Evolutionary conservation across 352 stramenopile species (phyloP).

Genomic region (Blastocystis sp.): DNA sequence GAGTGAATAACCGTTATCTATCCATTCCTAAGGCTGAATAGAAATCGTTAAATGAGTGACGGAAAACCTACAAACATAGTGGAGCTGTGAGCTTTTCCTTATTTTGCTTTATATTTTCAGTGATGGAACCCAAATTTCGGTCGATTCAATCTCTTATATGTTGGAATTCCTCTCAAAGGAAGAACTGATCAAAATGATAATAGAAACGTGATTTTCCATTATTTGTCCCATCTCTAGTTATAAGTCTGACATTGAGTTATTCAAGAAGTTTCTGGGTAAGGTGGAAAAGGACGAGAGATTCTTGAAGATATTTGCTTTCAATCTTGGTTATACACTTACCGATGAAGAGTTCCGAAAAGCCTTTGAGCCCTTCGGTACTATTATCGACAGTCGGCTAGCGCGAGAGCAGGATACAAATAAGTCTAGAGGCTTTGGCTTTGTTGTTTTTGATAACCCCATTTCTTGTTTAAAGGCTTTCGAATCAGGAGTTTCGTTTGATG

Average conservation of each 20-base stretch:
- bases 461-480: neutral
- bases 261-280: slow-evolving; percentile 14
- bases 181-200: neutral
- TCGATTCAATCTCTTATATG: neutral
- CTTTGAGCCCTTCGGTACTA: slow-evolving; percentile 5
- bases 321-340: neutral
- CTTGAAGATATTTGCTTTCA: slow-evolving; percentile 22
- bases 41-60: neutral
- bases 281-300: neutral
- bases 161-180: neutral
- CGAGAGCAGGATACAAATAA: neutral
- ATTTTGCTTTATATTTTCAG: neutral
- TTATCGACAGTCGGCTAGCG: neutral
- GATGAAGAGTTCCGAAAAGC: neutral
- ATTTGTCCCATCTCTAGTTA: slow-evolving; percentile 5
- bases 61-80: neutral
- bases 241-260: neutral
- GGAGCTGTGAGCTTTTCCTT: neutral
- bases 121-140: neutral
- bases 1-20: neutral
- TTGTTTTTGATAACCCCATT: slow-evolving; percentile 3
- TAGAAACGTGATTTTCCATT: neutral
- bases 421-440: slow-evolving; percentile 1
- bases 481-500: neutral
- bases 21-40: neutral